A percentile compares a stretch with the other conserved stretches of the same genome.
Evolutionary conservation across 495 filamentous ascomycete species (phyloP).

Genomic region (Terfezia claveryi): DNA sequence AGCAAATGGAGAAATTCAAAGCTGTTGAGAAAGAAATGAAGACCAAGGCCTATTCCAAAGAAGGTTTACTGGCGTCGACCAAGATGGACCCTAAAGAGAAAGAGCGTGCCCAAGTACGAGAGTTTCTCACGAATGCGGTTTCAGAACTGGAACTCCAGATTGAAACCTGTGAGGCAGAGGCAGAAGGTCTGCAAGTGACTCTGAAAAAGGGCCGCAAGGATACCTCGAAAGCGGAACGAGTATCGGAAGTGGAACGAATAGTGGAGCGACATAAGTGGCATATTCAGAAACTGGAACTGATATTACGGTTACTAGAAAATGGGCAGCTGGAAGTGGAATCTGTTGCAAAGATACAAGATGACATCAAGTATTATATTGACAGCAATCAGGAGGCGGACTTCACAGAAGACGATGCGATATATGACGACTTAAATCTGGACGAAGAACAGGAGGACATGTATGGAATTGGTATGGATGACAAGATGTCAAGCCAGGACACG

Average conservation of each 20-base stretch:
- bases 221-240: conserved; percentile 52
- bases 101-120: conserved; percentile 63
- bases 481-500: conserved; percentile 81
- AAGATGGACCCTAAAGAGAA: conserved; percentile 90
- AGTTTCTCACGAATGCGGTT: conserved; percentile 72
- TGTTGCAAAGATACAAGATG: conserved; percentile 70
- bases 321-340: conserved; percentile 67
- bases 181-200: conserved; percentile 62
- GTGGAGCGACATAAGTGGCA: conserved; percentile 96
- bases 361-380: conserved; percentile 84
- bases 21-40: conserved; percentile 99
- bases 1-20: conserved; percentile 99
- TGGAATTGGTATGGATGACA: conserved; percentile 65
- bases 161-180: conserved; percentile 76
- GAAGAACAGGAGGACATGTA: conserved; percentile 68
- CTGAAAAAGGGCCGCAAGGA: conserved; percentile 91
- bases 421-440: conserved; percentile 79
- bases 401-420: conserved; percentile 79
- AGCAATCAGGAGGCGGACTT: conserved; percentile 74
- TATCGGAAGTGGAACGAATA: conserved; percentile 60
- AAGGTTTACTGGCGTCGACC: conserved; percentile 70
- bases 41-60: conserved; percentile 97
- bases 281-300: conserved; percentile 71
- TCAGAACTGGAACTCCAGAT: conserved; percentile 85
- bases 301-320: conserved; percentile 77